Evolutionary conservation across 306 rosid genomes (phyloP).

Genomic region (Sophora flavescens): DNA sequence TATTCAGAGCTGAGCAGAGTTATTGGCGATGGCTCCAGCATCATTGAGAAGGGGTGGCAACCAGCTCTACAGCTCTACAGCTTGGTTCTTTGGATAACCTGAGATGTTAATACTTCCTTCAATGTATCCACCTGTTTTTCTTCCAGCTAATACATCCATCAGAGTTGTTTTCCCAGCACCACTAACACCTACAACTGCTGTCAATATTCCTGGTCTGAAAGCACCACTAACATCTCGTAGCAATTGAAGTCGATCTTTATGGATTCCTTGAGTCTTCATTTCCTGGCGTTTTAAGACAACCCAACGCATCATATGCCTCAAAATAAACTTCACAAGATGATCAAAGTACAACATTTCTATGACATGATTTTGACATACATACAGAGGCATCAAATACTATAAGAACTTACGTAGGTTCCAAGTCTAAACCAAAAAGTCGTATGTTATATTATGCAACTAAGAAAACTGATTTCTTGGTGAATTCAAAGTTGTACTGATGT

Average conservation of each 20-base stretch:
- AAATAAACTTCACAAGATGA: neutral
- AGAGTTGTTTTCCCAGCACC: conserved; percentile 78
- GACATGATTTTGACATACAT: neutral
- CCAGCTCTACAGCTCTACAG: conserved; percentile 67
- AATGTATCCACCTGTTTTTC: conserved; percentile 65
- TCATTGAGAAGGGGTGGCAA: too few species aligned
- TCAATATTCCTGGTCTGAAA: conserved; percentile 64
- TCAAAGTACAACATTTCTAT: neutral
- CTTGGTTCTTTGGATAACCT: conserved; percentile 68
- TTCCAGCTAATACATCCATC: conserved; percentile 74
- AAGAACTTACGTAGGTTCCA: conserved; percentile 7
- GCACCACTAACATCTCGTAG: conserved; percentile 69
- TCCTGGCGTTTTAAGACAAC: conserved; percentile 51
- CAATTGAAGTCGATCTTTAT: conserved; percentile 67
- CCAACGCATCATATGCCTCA: neutral
- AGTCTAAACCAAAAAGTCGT: neutral
- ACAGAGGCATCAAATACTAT: neutral
- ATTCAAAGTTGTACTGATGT: neutral
- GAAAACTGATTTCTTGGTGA: conserved; percentile 8
- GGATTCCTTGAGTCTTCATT: conserved; percentile 74
- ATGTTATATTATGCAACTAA: neutral
- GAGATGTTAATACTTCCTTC: conserved; percentile 68
- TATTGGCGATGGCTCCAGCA: too few species aligned
- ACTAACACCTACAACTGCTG: conserved; percentile 71
- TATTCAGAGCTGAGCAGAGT: too few species aligned